These are phyloP conservation scores for Piper longum DNA, from an alignment of 164 flowering plant species.

Conservation along the genomic window DNA sequence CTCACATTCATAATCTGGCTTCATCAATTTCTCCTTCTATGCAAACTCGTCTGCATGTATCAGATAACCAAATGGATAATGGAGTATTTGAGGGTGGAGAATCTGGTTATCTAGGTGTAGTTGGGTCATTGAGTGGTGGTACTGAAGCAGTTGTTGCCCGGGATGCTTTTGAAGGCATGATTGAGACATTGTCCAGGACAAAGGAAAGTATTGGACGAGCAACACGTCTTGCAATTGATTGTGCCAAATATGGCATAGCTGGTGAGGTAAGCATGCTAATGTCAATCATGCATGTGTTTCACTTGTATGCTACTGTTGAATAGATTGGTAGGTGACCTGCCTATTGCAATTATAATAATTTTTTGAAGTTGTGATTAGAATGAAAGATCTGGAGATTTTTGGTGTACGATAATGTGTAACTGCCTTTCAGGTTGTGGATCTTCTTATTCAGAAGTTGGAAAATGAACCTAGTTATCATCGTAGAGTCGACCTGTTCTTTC, in stretches of 20 bases:
- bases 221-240: slow-evolving; percentile 96
- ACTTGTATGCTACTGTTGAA: background rate
- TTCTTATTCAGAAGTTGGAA: slow-evolving; percentile 84
- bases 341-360: no score
- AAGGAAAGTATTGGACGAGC: slow-evolving; percentile 99
- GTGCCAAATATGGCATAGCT: slow-evolving; percentile 95
- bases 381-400: background rate
- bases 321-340: no score
- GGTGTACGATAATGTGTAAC: background rate
- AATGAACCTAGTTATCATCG: slow-evolving; percentile 73
- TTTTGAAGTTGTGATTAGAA: background rate
- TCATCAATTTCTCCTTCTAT: slow-evolving; percentile 36
- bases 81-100: slow-evolving; percentile 52
- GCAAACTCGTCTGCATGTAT: slow-evolving; percentile 25
- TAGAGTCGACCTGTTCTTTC: slow-evolving; percentile 82
- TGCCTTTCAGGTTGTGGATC: slow-evolving; percentile 75
- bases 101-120: slow-evolving; percentile 36
- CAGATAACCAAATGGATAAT: slow-evolving; percentile 26
- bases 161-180: slow-evolving; percentile 99
- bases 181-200: slow-evolving; percentile 93
- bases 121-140: slow-evolving; percentile 81
- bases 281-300: background rate
- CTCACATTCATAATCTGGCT: slow-evolving; percentile 11
- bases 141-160: slow-evolving; percentile 98
- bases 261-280: slow-evolving; percentile 49